These are phyloP conservation scores for Starmerella gropengiesseri DNA, from an alignment of 805 yeast genomes.

Conservation along the genomic window DNA sequence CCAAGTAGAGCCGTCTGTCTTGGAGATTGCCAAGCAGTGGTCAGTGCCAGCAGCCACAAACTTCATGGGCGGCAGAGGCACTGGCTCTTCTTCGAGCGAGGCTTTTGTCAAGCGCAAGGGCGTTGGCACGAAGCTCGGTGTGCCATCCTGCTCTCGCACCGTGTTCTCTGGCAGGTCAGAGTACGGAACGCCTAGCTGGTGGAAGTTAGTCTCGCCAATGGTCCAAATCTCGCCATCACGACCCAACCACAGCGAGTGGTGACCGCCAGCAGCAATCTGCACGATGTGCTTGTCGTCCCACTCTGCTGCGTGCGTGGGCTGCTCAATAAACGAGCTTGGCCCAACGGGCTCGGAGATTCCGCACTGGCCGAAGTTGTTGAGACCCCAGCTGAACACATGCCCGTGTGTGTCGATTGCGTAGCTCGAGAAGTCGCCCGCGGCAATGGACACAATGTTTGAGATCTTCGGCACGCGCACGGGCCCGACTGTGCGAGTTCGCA, in stretches of 20 bases:
- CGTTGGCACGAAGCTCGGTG: slow-evolving; percentile 62
- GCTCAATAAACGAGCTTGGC: slow-evolving; percentile 60
- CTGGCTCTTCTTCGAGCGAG: slow-evolving; percentile 24
- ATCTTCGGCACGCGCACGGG: slow-evolving; percentile 34
- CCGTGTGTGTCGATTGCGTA: slow-evolving; percentile 76
- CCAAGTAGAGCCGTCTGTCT: slow-evolving; percentile 66
- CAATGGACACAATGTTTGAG: slow-evolving; percentile 68
- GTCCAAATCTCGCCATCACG: slow-evolving; percentile 62
- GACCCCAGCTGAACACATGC: slow-evolving; percentile 80
- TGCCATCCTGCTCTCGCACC: slow-evolving; percentile 68
- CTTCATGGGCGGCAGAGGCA: slow-evolving; percentile 44
- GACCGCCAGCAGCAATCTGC: slow-evolving; percentile 83
- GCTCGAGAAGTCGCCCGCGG: slow-evolving; percentile 91
- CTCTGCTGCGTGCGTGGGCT: slow-evolving; percentile 62
- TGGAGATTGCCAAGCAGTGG: slow-evolving; percentile 75
- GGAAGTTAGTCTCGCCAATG: slow-evolving; percentile 91
- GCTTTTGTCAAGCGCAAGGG: slow-evolving; percentile 56
- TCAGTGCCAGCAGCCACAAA: slow-evolving; percentile 77
- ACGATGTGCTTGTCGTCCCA: slow-evolving; percentile 45
- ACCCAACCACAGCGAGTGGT: slow-evolving; percentile 73
- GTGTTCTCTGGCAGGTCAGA: slow-evolving; percentile 56
- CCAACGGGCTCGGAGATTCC: slow-evolving; percentile 52
- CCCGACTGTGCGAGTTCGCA: slow-evolving; percentile 38
- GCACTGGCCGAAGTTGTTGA: slow-evolving; percentile 95
- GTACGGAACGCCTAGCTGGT: slow-evolving; percentile 71